Conservation (phyloP, 345 rosid genomes). For the Citropsis articulata region DNA sequence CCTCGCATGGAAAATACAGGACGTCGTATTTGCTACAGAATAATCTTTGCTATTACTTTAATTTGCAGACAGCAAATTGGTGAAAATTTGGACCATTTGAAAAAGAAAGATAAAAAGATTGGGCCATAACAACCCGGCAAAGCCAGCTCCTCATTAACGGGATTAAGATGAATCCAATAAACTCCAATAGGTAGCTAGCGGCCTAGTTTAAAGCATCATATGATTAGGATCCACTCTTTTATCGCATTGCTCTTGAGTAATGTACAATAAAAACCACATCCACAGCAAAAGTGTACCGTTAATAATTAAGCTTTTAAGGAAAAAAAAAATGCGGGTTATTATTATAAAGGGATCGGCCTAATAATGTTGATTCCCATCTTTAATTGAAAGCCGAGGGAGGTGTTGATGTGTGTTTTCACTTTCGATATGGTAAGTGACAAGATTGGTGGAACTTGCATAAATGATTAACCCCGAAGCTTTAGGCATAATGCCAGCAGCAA, state of each 20-base stretch:
- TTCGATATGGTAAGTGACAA: neutral
- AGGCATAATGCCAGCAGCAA: neutral
- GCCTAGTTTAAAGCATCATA: neutral
- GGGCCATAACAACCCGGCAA: neutral
- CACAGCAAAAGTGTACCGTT: neutral
- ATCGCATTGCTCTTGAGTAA: neutral
- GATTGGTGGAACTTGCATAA: neutral
- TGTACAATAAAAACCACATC: neutral
- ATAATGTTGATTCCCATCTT: constrained; percentile 8
- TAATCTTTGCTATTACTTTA: constrained; percentile 9
- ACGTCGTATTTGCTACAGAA: neutral
- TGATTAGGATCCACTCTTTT: neutral
- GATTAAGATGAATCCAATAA: neutral
- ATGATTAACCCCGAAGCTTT: neutral
- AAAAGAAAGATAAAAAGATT: neutral
- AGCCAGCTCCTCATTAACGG: neutral
- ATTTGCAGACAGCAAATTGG: neutral
- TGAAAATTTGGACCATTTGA: neutral
- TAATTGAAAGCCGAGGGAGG: neutral
- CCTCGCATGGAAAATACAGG: constrained; percentile 16
- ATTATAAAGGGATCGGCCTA: neutral
- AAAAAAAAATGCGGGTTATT: neutral
- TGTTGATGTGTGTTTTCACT: neutral
- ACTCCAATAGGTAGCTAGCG: neutral
- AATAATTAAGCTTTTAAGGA: neutral